A percentile compares a stretch with the other conserved stretches of the same genome.
Evolutionary conservation across 1,139 yeast species (phyloP).

Genomic region (Kodamaea fungicola): DNA sequence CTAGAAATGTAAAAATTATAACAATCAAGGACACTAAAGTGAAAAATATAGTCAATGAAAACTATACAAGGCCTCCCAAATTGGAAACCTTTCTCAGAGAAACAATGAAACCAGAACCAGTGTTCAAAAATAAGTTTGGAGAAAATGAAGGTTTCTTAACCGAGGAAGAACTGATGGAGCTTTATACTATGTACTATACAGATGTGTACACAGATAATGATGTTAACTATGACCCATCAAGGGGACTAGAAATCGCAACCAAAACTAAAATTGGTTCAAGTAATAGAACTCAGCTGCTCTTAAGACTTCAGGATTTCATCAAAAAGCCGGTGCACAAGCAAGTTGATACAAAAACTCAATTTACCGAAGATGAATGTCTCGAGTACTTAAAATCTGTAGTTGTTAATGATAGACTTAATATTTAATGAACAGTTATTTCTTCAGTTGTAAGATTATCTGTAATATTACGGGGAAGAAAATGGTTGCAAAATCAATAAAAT

Average conservation of each 20-base stretch:
- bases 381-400: too few relatives aligned
- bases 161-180: constrained; percentile 26
- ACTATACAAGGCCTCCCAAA: background rate
- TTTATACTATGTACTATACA: constrained; percentile 33
- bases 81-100: constrained; percentile 1
- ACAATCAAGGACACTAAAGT: too few relatives aligned
- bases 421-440: too few relatives aligned
- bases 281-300: constrained; percentile 8
- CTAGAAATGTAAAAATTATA: too few relatives aligned
- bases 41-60: too few relatives aligned
- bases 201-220: constrained; percentile 18
- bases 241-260: constrained; percentile 8
- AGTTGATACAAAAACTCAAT: too few relatives aligned
- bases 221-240: constrained; percentile 21
- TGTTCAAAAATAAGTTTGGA: constrained; percentile 12
- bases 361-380: too few relatives aligned
- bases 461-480: too few relatives aligned
- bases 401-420: too few relatives aligned
- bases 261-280: constrained; percentile 20
- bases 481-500: too few relatives aligned
- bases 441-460: too few relatives aligned
- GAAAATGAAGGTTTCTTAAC: constrained; percentile 27
- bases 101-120: constrained; percentile 2
- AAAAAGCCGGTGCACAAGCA: too few relatives aligned
- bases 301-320: constrained; percentile 2